Conservation (phyloP, 2,329 filamentous ascomycete species). For the Trichoderma arundinaceum region DNA sequence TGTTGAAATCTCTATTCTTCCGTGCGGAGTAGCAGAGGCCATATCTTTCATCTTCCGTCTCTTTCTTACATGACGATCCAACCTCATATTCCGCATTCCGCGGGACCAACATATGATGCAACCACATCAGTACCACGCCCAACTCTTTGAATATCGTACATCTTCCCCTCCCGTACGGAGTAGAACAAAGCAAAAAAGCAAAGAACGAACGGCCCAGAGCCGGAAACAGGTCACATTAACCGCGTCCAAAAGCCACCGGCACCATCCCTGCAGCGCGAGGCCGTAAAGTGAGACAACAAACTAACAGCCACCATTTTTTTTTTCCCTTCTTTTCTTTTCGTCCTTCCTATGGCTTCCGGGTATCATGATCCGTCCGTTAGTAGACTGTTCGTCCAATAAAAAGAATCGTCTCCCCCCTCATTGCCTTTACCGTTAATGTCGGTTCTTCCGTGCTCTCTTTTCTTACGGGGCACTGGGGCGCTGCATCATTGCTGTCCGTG, state of each 20-base stretch:
- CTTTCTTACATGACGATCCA: not conserved
- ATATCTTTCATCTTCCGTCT: too few species aligned
- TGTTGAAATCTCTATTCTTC: too few species aligned
- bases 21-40: too few species aligned
- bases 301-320: not conserved
- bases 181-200: not conserved
- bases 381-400: not conserved
- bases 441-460: not conserved
- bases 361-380: not conserved
- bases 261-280: too few species aligned
- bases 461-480: not conserved
- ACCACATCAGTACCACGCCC: not conserved
- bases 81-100: not conserved
- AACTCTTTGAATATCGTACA: not conserved
- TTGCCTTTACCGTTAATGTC: not conserved
- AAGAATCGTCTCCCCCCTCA: not conserved
- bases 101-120: not conserved
- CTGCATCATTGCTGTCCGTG: conserved; percentile 2
- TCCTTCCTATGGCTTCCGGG: not conserved
- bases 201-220: not conserved
- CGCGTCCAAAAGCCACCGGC: not conserved
- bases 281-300: too few species aligned
- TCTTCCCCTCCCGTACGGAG: not conserved
- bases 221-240: not conserved
- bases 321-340: too few species aligned